A percentile compares a stretch with the other conserved stretches of the same genome.
Evolutionary conservation across 768 basidiomycete genomes (phyloP).

Genomic region (Termitomyces sp.): DNA sequence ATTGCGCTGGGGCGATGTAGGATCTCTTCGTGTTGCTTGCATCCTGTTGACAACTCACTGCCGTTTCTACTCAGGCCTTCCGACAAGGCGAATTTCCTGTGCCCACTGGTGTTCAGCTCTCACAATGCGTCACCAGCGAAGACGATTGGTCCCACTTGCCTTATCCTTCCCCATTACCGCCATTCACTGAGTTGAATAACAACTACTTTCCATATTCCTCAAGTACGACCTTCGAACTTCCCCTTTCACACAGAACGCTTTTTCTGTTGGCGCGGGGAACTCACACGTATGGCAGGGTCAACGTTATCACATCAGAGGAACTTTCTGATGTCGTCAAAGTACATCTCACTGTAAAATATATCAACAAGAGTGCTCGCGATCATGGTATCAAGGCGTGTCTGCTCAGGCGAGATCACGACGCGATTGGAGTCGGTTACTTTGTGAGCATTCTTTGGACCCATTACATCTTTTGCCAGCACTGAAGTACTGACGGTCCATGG

Average conservation of each 20-base stretch:
- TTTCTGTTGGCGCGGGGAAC: slow-evolving; percentile 27
- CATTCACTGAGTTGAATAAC: background rate
- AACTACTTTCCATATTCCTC: slow-evolving; percentile 13
- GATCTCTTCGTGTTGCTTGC: background rate
- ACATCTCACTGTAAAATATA: slow-evolving; percentile 22
- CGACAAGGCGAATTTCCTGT: slow-evolving; percentile 14
- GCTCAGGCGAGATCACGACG: slow-evolving; percentile 20
- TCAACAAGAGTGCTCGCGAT: slow-evolving; percentile 15
- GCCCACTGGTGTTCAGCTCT: slow-evolving; percentile 12
- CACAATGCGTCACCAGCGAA: slow-evolving; percentile 3
- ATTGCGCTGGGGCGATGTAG: slow-evolving; percentile 7
- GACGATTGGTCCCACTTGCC: slow-evolving; percentile 8
- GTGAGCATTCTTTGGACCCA: slow-evolving; percentile 17
- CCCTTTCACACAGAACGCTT: slow-evolving; percentile 21
- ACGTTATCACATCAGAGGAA: slow-evolving; percentile 21
- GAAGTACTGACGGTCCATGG: background rate
- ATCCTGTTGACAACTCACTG: background rate
- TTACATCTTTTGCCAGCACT: background rate
- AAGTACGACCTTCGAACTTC: slow-evolving; percentile 15
- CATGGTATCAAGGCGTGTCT: slow-evolving; percentile 26
- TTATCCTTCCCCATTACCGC: background rate
- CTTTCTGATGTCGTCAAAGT: slow-evolving; percentile 21
- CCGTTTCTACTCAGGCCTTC: slow-evolving; percentile 2
- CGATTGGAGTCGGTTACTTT: slow-evolving; percentile 33
- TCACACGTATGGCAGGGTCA: slow-evolving; percentile 21